These are phyloP conservation scores for Buddleja alternifolia DNA, from an alignment of 257 asterid genomes.

Conservation along the genomic window DNA sequence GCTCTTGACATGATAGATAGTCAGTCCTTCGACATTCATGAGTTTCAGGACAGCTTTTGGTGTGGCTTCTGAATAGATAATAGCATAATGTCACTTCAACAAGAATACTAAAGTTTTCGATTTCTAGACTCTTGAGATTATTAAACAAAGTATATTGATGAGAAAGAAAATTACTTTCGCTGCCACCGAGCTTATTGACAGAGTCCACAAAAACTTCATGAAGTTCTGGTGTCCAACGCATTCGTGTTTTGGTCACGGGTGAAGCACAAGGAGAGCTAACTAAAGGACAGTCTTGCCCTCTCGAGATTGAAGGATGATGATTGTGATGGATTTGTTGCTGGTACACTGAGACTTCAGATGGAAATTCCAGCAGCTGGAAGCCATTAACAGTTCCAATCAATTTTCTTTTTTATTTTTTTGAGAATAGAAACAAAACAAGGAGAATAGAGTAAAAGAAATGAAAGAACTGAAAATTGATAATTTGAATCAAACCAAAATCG, in stretches of 20 bases:
- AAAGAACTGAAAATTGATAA: not conserved
- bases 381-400: conserved; percentile 23
- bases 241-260: conserved; percentile 61
- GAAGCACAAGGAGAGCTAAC: conserved; percentile 57
- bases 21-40: conserved; percentile 78
- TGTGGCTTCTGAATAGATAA: conserved; percentile 56
- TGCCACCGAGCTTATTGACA: conserved; percentile 82
- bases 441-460: not conserved
- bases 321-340: conserved; percentile 41
- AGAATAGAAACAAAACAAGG: not conserved
- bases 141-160: conserved; percentile 18
- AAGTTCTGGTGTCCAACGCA: conserved; percentile 98
- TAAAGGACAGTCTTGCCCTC: conserved; percentile 38
- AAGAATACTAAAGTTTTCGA: not conserved
- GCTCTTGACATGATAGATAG: conserved; percentile 87
- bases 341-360: conserved; percentile 34
- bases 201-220: conserved; percentile 80
- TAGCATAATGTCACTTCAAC: conserved; percentile 13
- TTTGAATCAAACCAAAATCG: no score
- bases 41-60: conserved; percentile 86
- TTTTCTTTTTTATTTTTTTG: not conserved
- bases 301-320: conserved; percentile 26
- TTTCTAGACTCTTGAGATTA: not conserved
- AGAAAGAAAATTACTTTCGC: conserved; percentile 62
- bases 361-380: conserved; percentile 52